Conservation (phyloP, 805 yeast genomes). For the Lipomyces lipofer region DNA sequence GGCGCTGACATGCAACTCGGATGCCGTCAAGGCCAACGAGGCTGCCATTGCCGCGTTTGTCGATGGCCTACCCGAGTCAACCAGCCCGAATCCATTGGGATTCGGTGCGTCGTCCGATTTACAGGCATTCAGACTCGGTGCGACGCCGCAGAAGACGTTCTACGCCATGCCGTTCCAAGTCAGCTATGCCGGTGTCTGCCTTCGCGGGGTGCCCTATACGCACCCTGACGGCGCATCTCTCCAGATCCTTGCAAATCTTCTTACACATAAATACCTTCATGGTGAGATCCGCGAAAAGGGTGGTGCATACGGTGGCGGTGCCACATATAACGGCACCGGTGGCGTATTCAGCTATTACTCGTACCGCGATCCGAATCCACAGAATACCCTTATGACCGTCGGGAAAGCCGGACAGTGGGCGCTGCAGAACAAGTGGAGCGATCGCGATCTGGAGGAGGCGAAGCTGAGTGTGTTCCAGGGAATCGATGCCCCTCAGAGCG, state of each 20-base stretch:
- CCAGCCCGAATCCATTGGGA: slow-evolving; percentile 13
- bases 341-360: slow-evolving; percentile 83
- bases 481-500: slow-evolving; percentile 84
- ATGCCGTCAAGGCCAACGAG: slow-evolving; percentile 26
- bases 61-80: slow-evolving; percentile 9
- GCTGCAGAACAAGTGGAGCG: slow-evolving; percentile 53
- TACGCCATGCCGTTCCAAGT: slow-evolving; percentile 85
- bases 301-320: slow-evolving; percentile 98
- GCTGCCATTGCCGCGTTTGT: slow-evolving; percentile 14
- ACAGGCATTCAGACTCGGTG: neutral
- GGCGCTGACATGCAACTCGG: slow-evolving; percentile 61
- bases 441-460: slow-evolving; percentile 78
- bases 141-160: slow-evolving; percentile 44
- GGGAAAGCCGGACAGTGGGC: slow-evolving; percentile 53
- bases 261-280: slow-evolving; percentile 82
- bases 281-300: slow-evolving; percentile 91
- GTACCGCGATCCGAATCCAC: slow-evolving; percentile 90
- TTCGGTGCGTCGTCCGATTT: slow-evolving; percentile 27
- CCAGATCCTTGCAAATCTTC: slow-evolving; percentile 75
- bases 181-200: slow-evolving; percentile 71
- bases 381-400: slow-evolving; percentile 64
- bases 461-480: slow-evolving; percentile 88
- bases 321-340: slow-evolving; percentile 73
- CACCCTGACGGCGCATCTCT: slow-evolving; percentile 80
- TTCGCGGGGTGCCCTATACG: slow-evolving; percentile 64